Evolutionary conservation across 352 stramenopile species (phyloP).

Genomic region (Pythium aphanidermatum): DNA sequence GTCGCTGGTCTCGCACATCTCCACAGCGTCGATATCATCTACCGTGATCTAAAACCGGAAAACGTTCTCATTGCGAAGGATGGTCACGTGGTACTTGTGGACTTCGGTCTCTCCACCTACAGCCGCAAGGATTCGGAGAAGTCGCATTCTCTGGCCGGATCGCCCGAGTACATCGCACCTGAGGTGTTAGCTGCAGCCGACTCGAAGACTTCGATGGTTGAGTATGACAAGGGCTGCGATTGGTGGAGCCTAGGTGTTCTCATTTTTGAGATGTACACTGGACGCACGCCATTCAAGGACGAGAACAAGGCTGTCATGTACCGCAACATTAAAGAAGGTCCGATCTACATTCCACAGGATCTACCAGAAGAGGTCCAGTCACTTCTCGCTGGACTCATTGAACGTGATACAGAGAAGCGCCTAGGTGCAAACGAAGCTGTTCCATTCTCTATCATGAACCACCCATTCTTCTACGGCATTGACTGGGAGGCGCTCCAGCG

Average conservation of each 20-base stretch:
- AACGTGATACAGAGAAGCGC: conserved; percentile 67
- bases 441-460: conserved; percentile 85
- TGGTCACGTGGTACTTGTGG: conserved; percentile 84
- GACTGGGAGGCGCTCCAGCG: conserved; percentile 83
- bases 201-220: conserved; percentile 29
- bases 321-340: conserved; percentile 84
- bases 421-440: conserved; percentile 70
- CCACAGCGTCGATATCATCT: conserved; percentile 89
- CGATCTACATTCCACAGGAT: conserved; percentile 74
- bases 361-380: conserved; percentile 66
- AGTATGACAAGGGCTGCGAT: conserved; percentile 80
- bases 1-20: conserved; percentile 80
- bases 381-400: conserved; percentile 69
- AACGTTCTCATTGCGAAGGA: conserved; percentile 87
- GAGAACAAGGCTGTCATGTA: conserved; percentile 91
- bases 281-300: conserved; percentile 90
- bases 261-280: conserved; percentile 88
- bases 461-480: conserved; percentile 83
- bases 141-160: conserved; percentile 68
- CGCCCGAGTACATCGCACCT: conserved; percentile 89
- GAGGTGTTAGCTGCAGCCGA: conserved; percentile 80
- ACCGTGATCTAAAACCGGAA: conserved; percentile 85
- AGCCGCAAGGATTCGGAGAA: conserved; percentile 45
- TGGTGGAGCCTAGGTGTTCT: conserved; percentile 90
- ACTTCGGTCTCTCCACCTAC: conserved; percentile 89